Evolutionary conservation across 202 grass and related monocot species (phyloP), one percentile per base, ranked within the genome.

Genomic region (Elaeis oleifera): DNA sequence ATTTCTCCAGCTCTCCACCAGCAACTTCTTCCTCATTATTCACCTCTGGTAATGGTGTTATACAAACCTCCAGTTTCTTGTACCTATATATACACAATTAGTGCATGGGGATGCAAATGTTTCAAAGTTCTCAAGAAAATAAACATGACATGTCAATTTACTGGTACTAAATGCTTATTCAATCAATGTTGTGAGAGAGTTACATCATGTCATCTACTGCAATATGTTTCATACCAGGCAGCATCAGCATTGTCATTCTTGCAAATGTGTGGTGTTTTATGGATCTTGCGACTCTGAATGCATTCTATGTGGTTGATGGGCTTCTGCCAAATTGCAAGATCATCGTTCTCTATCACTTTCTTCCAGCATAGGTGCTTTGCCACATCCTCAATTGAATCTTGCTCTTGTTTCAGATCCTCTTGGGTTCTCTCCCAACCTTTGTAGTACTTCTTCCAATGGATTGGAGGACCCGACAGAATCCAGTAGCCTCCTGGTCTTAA

Each of bases 381-480:
- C 1, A 53, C 23, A 1, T 66, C 63, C 63, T 66, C 63, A 1
- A 66, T 66, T 0, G 50, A 66, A 23, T 66, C 63, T 53, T 66
- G 63, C 50, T 66, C 63, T 2, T 29, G 24, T 49, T 66, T 66
- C 50, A 66, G 25, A 53, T 66, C 63, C 19, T 53, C 63, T 29
- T 66, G 23, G 27, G 24, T 66, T 17, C 63, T 66, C 4, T 53
- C 50, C 63, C 63, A 66, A 22, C 49, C 63, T 53, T 20, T 0
- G 50, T 66, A 53, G 50, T 66, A 53, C 63, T 66, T 66, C 63
- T 66, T 66, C 63, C 63, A 66, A 23, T 53, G 49, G 39, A 66
- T 66, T 29, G 63, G 63, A 15, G 63, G 63, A 31, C 63, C 63
- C 23, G 63, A 66, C 5, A 66, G 63, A 18, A 66, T 53, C 63